A percentile compares a stretch with the other conserved stretches of the same genome.
phyloP scores from a whole-genome alignment of 108 stramenopile species.

The Skeletonema tropicum region DNA sequence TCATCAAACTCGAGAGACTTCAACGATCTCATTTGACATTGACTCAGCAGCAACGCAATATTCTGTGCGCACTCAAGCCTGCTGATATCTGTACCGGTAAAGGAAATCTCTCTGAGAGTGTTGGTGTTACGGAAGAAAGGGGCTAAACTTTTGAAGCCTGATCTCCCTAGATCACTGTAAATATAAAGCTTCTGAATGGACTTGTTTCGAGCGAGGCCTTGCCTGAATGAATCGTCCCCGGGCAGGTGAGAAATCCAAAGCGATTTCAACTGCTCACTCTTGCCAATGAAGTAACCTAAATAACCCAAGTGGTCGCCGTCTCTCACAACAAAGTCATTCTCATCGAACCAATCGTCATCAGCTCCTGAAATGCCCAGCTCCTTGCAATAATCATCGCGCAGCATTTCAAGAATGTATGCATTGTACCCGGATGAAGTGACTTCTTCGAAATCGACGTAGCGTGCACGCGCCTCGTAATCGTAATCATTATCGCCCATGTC shows the following conservation, averaged over 20 bases:
- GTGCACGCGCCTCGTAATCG: too few species aligned
- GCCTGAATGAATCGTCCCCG: neutral
- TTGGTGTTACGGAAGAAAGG: neutral
- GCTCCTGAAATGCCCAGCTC: too few species aligned
- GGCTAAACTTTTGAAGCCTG: neutral
- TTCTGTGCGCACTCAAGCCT: neutral
- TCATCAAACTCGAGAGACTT: neutral
- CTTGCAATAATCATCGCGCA: too few species aligned
- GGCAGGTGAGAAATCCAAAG: neutral
- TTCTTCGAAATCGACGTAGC: too few species aligned
- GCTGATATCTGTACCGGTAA: neutral
- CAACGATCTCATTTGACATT: neutral
- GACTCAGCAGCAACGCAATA: neutral
- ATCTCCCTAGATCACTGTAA: neutral
- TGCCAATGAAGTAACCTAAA: constrained; percentile 12
- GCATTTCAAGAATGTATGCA: too few species aligned
- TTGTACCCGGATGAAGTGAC: too few species aligned
- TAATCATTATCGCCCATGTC: too few species aligned
- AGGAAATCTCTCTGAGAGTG: neutral
- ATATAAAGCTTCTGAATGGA: neutral
- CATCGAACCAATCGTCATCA: too few species aligned
- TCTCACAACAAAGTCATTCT: too few species aligned
- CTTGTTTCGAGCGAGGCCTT: neutral
- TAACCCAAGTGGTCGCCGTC: constrained; percentile 2
- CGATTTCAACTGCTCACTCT: neutral